These are phyloP conservation scores for Blastobotrys serpentis DNA, from an alignment of 1,139 yeast species.

Conservation along the genomic window DNA sequence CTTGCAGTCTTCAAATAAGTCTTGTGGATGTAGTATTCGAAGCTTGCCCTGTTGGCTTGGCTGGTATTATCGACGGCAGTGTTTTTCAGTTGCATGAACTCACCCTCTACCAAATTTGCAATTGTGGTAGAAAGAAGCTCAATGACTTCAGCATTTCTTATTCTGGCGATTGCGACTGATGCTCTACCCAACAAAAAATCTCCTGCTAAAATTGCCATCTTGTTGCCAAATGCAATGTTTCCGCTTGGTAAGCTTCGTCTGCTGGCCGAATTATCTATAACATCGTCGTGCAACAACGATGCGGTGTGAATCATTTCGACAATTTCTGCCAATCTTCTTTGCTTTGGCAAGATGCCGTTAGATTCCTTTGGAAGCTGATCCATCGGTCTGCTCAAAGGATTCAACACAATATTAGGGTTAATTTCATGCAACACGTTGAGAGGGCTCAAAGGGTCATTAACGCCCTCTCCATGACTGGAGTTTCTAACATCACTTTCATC, in stretches of 20 bases:
- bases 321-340: slow-evolving; percentile 90
- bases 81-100: slow-evolving; percentile 95
- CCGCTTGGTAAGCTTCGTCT: slow-evolving; percentile 91
- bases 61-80: slow-evolving; percentile 68
- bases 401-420: slow-evolving; percentile 73
- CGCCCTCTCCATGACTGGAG: slow-evolving; percentile 34
- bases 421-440: slow-evolving; percentile 82
- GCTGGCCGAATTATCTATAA: slow-evolving; percentile 87
- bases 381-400: slow-evolving; percentile 82
- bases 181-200: slow-evolving; percentile 95
- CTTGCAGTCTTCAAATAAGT: slow-evolving; percentile 95
- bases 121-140: slow-evolving; percentile 93
- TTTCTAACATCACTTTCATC: slow-evolving; percentile 37
- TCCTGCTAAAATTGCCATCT: slow-evolving; percentile 97
- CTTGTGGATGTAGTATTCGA: slow-evolving; percentile 91
- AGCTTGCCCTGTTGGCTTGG: slow-evolving; percentile 77
- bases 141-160: slow-evolving; percentile 95
- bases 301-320: slow-evolving; percentile 99
- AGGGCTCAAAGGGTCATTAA: slow-evolving; percentile 61
- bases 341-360: slow-evolving; percentile 79
- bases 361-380: slow-evolving; percentile 55
- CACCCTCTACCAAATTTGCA: slow-evolving; percentile 97
- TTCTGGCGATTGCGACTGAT: slow-evolving; percentile 88
- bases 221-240: slow-evolving; percentile 89
- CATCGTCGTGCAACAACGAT: slow-evolving; percentile 94